phyloP scores from a whole-genome alignment of 768 basidiomycete genomes.

The Hysterangium stoloniferum region DNA sequence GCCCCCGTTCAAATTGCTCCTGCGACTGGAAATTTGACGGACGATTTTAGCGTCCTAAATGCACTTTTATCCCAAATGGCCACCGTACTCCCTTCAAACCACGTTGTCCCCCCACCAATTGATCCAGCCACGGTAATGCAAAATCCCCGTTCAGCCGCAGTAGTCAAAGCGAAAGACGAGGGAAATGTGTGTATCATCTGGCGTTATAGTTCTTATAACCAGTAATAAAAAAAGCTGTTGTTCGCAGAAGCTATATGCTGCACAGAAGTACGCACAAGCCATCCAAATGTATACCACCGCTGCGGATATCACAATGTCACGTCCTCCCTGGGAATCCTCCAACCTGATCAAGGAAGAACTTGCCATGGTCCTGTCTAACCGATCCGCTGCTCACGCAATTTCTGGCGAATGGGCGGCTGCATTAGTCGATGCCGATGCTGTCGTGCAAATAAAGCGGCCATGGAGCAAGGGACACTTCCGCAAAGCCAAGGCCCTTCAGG shows the following conservation, averaged over 20 bases:
- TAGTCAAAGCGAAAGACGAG: slow-evolving; percentile 82
- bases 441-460: slow-evolving; percentile 71
- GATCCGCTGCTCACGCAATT: slow-evolving; percentile 81
- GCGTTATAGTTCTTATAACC: not conserved
- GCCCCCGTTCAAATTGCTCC: not conserved
- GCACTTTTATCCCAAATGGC: slow-evolving; percentile 1
- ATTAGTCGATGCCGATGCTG: slow-evolving; percentile 84
- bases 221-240: not conserved
- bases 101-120: slow-evolving; percentile 21
- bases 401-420: slow-evolving; percentile 68
- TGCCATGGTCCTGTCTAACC: slow-evolving; percentile 82
- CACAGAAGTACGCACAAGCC: slow-evolving; percentile 58
- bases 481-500: slow-evolving; percentile 82
- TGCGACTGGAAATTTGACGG: not conserved
- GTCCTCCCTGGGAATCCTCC: slow-evolving; percentile 87
- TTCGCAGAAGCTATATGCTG: slow-evolving; percentile 68
- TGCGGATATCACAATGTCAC: slow-evolving; percentile 64
- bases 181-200: slow-evolving; percentile 72
- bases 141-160: slow-evolving; percentile 64
- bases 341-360: slow-evolving; percentile 83
- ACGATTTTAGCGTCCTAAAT: slow-evolving; percentile 5
- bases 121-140: slow-evolving; percentile 64
- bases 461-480: slow-evolving; percentile 98
- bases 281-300: slow-evolving; percentile 75
- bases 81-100: slow-evolving; percentile 21